Base-by-base conservation (phyloP, 495 filamentous ascomycete species). In the Pyrenula massariospora region DNA sequence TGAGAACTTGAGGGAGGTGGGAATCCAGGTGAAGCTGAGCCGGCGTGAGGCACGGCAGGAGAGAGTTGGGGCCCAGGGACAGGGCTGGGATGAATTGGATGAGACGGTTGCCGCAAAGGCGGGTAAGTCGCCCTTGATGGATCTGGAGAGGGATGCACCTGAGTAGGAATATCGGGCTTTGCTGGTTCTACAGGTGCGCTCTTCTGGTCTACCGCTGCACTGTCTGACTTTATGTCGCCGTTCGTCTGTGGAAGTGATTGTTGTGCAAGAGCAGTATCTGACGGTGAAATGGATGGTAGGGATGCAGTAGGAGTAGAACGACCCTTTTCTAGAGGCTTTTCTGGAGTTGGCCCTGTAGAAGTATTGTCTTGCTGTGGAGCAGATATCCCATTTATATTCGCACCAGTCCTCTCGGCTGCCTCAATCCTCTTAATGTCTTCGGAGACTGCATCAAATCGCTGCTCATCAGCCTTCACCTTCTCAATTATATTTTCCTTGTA, bases 401-500 rank as follows among this genome's bases (percentile, higher is more conserved):
- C 54, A 47, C 73, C 60, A 52, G 84, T 79, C 70, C 68, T 74
- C 53, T 77, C 74, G 22, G 81, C 82, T 53, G 72, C 70, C 59
- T 88, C 80, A 57, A 94, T 78, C 56, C 82, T 81, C 11, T 77
- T 71, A 54, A 92, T 78, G 55, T 96, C 89, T 15, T 73, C 67
- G 55, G 80, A 73, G 25, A 93, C 70, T 22, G 75, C 65, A 3
- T 78, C 77, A 66, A 83, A 91, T 53, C 73, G 71, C 52, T 71
- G 76, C 71, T 96, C 93, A 57, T 92, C 83, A 42, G 85, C 79
- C 57, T 77, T 76, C 57, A 98, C 91, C 61, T 85, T 77, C 50
- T 71, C 68, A 2, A 88, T 79, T 19, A 84, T 75, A 48, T 83
- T 67, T 31, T 84, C 81, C 53, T 83, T 77, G 64, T 95, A 96